Base-by-base conservation (phyloP, 345 rosid species). In the Syzygium grande region DNA sequence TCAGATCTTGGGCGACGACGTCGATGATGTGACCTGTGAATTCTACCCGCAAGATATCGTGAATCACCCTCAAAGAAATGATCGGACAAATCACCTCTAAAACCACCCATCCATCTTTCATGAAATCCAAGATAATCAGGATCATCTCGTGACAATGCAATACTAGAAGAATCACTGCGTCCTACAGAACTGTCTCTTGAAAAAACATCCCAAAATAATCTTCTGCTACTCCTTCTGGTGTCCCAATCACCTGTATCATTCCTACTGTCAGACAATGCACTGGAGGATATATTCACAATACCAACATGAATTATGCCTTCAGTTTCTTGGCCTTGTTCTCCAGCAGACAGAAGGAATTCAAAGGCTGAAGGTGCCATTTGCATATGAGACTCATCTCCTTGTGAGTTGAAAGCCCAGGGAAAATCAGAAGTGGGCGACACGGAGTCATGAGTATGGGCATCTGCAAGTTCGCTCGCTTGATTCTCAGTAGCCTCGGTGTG, bases 141-240 rank as follows among this genome's bases (percentile, higher is more conserved):
- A 87, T 91, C 93, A 49, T 92, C 93, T 2, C 92, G 87, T 68
- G 95, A 92, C 88, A 93, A 91, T 89, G 90, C 83, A 87, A 87
- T 86, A 84, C 91, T 84, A 30, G 94, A 92, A 85, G 93, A 88
- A 87, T 92, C 96, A 85, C 84, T 79, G 68, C 43, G 89, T 87
- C 93, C 91, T 85, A 93, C 88, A 73, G 94, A 91, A 88, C 92
- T 89, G 63, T 91, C 94, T 84, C 95, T 92, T 65, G 94, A 90
- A 90, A 93, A 91, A 77, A 94, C 94, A 91, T 93, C 95, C 92
- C 94, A 91, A 87, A 94, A 94, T 79, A 92, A 86, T 87, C 95
- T 90, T 88, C 94, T 90, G 84, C 91, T 88, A 87, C 90, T 92
- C 88, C 95, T 92, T 87, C 95, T 91, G 55, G 89, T 89, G 52